Percentiles rank a stretch among this genome's conserved stretches.
These are phyloP conservation scores for Kwoniella dejecticola DNA, from an alignment of 768 basidiomycete species.

Conservation along the genomic window DNA sequence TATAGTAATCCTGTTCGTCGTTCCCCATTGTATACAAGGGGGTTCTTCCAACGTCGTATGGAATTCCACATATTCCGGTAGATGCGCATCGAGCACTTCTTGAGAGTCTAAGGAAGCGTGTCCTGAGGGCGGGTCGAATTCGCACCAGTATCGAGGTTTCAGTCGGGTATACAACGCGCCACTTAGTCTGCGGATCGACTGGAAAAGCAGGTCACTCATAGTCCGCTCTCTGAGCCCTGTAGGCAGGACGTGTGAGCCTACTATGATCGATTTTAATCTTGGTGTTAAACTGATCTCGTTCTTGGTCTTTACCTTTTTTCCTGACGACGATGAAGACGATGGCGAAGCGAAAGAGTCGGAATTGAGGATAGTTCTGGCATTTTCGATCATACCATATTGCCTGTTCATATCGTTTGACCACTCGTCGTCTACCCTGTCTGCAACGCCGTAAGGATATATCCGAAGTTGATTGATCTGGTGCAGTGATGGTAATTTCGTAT, in stretches of 20 bases:
- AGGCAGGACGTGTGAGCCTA: background rate
- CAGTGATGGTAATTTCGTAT: slow-evolving; percentile 7
- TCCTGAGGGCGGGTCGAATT: background rate
- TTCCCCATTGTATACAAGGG: background rate
- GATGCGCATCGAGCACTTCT: background rate
- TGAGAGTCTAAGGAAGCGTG: background rate
- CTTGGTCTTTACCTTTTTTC: too few relatives aligned
- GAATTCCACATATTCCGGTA: background rate
- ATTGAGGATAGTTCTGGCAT: background rate
- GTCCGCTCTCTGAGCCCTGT: background rate
- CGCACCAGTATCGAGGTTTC: background rate
- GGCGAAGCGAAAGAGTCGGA: too few relatives aligned
- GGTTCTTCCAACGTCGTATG: slow-evolving; percentile 6
- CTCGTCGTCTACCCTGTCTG: background rate
- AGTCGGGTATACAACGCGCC: background rate
- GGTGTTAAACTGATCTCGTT: background rate
- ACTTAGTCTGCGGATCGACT: background rate
- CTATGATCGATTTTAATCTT: background rate
- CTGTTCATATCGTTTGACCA: background rate
- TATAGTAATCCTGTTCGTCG: background rate
- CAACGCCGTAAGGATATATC: background rate
- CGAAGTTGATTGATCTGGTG: background rate
- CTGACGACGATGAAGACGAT: too few relatives aligned
- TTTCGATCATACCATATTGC: background rate
- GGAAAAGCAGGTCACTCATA: background rate